Conservation (phyloP, 176 grass and related monocot genomes). For the Saccharum officinarum region DNA sequence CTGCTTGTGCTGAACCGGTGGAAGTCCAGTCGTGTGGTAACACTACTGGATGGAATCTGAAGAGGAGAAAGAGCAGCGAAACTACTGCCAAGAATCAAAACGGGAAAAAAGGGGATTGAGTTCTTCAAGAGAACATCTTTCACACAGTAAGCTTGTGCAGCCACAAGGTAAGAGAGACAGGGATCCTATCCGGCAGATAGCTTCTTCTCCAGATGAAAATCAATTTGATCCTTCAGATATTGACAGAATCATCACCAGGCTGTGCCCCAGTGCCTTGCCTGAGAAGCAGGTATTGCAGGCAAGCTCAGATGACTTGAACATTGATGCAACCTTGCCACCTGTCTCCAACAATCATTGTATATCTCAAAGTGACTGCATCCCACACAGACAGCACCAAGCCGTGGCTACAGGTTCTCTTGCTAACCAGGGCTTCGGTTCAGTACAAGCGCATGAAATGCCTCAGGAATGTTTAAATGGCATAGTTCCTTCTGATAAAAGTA, state of each 20-base stretch:
- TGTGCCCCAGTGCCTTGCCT: slow-evolving; percentile 25
- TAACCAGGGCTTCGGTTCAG: slow-evolving; percentile 1
- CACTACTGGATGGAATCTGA: slow-evolving; percentile 14
- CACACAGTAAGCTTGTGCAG: background rate
- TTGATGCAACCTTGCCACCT: slow-evolving; percentile 7
- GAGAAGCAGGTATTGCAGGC: slow-evolving; percentile 7
- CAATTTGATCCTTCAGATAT: slow-evolving; percentile 21
- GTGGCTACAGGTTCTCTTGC: slow-evolving; percentile 10
- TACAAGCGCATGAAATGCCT: slow-evolving; percentile 9
- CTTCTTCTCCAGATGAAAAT: slow-evolving; percentile 33
- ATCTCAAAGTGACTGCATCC: slow-evolving; percentile 13
- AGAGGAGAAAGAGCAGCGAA: slow-evolving; percentile 17
- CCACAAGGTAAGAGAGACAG: background rate
- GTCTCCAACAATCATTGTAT: slow-evolving; percentile 12
- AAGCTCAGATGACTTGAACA: slow-evolving; percentile 21
- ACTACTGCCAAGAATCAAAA: slow-evolving; percentile 10
- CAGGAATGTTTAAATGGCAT: slow-evolving; percentile 5
- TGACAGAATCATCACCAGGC: slow-evolving; percentile 27
- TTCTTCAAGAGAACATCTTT: slow-evolving; percentile 27
- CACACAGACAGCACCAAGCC: background rate
- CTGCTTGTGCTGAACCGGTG: slow-evolving; percentile 15
- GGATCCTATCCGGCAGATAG: slow-evolving; percentile 14
- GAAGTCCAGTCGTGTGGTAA: slow-evolving; percentile 9
- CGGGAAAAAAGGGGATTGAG: background rate
- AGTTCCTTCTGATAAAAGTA: background rate